phyloP scores from a whole-genome alignment of 257 asterid genomes.

The Coffea eugenioides region DNA sequence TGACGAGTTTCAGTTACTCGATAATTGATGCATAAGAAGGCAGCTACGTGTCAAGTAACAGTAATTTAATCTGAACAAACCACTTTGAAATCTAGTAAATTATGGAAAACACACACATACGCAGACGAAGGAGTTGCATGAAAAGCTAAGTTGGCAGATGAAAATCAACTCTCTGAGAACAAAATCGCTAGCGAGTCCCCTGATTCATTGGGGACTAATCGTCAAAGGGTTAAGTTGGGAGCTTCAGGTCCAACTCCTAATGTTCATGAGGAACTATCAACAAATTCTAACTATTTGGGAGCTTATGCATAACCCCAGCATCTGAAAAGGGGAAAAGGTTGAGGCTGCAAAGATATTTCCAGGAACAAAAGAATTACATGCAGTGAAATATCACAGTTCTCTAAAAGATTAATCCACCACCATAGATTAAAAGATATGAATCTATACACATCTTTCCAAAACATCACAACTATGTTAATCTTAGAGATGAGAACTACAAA shows the following conservation, averaged over 20 bases:
- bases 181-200: not conserved
- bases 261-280: not conserved
- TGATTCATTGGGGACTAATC: not conserved
- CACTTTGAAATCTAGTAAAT: not conserved
- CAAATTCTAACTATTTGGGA: not conserved
- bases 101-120: not conserved
- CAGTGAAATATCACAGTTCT: not conserved
- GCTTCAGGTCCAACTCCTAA: slow-evolving; percentile 4
- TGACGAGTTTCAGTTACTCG: not conserved
- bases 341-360: not conserved
- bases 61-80: not conserved
- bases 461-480: not conserved
- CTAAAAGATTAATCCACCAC: not conserved
- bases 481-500: slow-evolving; percentile 1
- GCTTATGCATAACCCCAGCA: not conserved
- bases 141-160: not conserved
- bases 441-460: not conserved
- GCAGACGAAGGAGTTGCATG: not conserved
- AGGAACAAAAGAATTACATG: not conserved
- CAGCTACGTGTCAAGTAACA: not conserved
- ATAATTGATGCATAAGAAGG: not conserved
- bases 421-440: not conserved
- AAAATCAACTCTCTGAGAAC: not conserved
- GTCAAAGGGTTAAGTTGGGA: slow-evolving; percentile 1
- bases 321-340: not conserved